Percentiles rank a stretch among this genome's conserved stretches.
Evolutionary conservation across 2,329 filamentous ascomycete species (phyloP).

Genomic region (Talaromyces funiculosus): DNA sequence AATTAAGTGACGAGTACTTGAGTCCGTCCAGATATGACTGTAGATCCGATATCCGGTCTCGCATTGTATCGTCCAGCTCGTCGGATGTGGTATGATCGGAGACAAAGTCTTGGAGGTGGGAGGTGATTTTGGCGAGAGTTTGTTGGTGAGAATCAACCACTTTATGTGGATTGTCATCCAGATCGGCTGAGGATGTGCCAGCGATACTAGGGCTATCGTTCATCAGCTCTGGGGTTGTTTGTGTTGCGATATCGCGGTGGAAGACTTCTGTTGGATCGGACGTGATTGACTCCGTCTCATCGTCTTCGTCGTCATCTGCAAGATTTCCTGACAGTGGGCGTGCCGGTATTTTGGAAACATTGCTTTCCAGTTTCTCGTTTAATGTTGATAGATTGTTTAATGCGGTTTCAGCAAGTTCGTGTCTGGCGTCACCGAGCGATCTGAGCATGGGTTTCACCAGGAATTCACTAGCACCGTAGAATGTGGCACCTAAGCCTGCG

Average conservation of each 20-base stretch:
- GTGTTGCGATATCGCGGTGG: constrained; percentile 58
- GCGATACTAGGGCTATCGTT: constrained; percentile 20
- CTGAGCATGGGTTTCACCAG: constrained; percentile 55
- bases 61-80: constrained; percentile 28
- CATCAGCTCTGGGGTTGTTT: constrained; percentile 47
- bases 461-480: constrained; percentile 56
- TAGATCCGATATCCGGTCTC: constrained; percentile 38
- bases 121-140: constrained; percentile 47
- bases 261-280: constrained; percentile 60
- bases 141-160: constrained; percentile 31
- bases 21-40: constrained; percentile 49
- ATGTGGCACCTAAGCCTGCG: constrained; percentile 49
- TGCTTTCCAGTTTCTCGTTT: constrained; percentile 50
- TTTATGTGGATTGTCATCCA: constrained; percentile 17
- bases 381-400: constrained; percentile 48
- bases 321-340: constrained; percentile 17
- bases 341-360: constrained; percentile 49
- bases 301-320: constrained; percentile 18
- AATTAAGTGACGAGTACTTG: constrained; percentile 28
- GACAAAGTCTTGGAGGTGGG: constrained; percentile 47
- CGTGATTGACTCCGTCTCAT: constrained; percentile 42
- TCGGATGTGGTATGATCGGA: constrained; percentile 31
- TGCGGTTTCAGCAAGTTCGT: constrained; percentile 52
- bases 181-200: background rate
- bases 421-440: constrained; percentile 50